Evolutionary conservation across 1,284 basidiomycete genomes (phyloP).

Genomic region (Fomitiporia mediterranea): DNA sequence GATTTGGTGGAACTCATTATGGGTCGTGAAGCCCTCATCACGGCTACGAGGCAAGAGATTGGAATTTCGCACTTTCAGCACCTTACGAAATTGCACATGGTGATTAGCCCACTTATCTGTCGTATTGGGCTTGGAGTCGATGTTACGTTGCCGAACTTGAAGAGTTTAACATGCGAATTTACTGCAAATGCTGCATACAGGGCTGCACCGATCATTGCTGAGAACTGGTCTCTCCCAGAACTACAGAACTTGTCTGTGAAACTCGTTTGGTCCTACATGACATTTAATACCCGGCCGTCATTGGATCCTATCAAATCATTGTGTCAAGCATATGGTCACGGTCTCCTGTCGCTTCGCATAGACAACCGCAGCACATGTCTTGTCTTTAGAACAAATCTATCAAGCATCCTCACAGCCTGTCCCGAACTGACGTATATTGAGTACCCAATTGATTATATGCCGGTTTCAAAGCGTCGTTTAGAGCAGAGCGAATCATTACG

Average conservation of each 20-base stretch:
- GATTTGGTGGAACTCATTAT: neutral
- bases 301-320: neutral
- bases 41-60: neutral
- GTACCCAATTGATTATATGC: slow-evolving; percentile 1
- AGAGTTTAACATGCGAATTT: slow-evolving; percentile 7
- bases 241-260: neutral
- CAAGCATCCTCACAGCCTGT: neutral
- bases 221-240: slow-evolving; percentile 4
- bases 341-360: neutral
- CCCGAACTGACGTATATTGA: slow-evolving; percentile 5
- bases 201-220: neutral
- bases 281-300: neutral
- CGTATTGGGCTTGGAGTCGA: neutral
- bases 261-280: neutral
- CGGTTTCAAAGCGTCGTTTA: neutral
- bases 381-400: neutral
- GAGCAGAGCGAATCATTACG: neutral
- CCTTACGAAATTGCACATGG: slow-evolving; percentile 6
- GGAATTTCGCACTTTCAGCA: neutral
- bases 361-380: neutral
- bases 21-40: neutral
- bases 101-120: neutral
- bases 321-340: slow-evolving; percentile 1
- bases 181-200: neutral
- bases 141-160: slow-evolving; percentile 1